Base-by-base conservation (phyloP, 2,329 filamentous ascomycete species). In the Talaromyces sp. region DNA sequence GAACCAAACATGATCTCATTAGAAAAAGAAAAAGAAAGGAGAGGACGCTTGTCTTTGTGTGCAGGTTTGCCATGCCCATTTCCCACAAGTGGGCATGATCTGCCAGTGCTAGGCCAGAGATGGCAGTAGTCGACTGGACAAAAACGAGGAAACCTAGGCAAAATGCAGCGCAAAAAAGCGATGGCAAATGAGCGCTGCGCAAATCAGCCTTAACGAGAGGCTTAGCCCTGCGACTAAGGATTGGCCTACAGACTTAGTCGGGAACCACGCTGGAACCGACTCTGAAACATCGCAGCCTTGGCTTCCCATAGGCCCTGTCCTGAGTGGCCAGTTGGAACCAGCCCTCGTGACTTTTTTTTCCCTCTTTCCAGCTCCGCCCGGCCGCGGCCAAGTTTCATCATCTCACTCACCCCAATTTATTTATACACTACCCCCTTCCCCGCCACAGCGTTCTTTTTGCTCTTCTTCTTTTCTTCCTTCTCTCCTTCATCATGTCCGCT, bases 401-500 rank as follows among this genome's bases (percentile, higher is more conserved):
- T 4, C 10, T 12, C 11, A 32, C 43, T 21, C 43, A 24, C 21
- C 43, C 43, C 19, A 4, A 11, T 46, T 24, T 24, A 46, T 46
- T 11, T 46, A 46, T 46, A 46, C 41, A 19, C 38, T 17, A n/a
- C 43, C 43, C 43, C 10, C 11, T 14, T 19, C 43, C 19, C 43
- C 41, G 17, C n/a, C 41, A 46, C 41, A 3, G 41, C n/a, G n/a
- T n/a, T 21, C 41, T 21, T 46, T 6, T 46, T 46, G 5, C 2
- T 46, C 17, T 6, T 46, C 17, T 2, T 26, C n/a, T 38, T 24
- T 41, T n/a, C 26, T 26, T 31, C 26, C 62, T 61, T 62, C 57
- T 55, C 65, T 67, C 54, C 65, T 67, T 69, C 72, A 74, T 61
- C 50, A 78, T 78, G 76, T 75, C 76, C 61, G 65, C 65, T 61